These are phyloP conservation scores for Poa pratensis DNA, from an alignment of 176 grass and related monocot genomes.

Conservation along the genomic window DNA sequence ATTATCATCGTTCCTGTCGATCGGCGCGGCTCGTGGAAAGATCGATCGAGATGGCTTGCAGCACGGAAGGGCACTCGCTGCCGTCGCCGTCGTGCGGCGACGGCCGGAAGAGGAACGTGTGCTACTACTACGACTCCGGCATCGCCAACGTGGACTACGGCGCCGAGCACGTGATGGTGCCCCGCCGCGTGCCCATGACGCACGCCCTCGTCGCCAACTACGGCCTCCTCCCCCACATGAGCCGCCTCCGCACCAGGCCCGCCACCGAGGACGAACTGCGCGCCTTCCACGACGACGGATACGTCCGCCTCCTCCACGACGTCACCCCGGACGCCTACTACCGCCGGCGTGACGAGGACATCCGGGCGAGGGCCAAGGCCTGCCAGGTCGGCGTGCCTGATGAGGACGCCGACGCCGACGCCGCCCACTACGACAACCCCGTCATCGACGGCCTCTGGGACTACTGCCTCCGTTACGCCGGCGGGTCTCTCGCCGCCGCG, in stretches of 20 bases:
- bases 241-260: constrained; percentile 35
- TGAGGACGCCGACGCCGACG: background rate
- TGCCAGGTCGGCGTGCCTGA: constrained; percentile 31
- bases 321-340: constrained; percentile 41
- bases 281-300: constrained; percentile 53
- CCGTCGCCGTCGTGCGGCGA: constrained; percentile 54
- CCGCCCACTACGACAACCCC: constrained; percentile 42
- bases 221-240: constrained; percentile 50
- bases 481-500: constrained; percentile 52
- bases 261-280: constrained; percentile 47
- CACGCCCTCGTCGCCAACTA: constrained; percentile 57
- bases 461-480: constrained; percentile 63
- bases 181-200: constrained; percentile 64
- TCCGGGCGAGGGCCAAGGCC: background rate
- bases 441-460: constrained; percentile 56
- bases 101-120: constrained; percentile 61
- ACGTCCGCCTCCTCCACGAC: constrained; percentile 49
- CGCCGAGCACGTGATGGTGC: constrained; percentile 62
- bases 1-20: too few relatives aligned
- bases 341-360: background rate
- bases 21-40: background rate
- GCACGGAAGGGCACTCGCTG: constrained; percentile 53
- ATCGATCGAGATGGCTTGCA: constrained; percentile 27
- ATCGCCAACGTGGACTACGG: constrained; percentile 69
- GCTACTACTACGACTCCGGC: constrained; percentile 74